A percentile compares a stretch with the other conserved stretches of the same genome.
Evolutionary conservation across 768 basidiomycete genomes (phyloP).

Genomic region (Hericium erinaceus): DNA sequence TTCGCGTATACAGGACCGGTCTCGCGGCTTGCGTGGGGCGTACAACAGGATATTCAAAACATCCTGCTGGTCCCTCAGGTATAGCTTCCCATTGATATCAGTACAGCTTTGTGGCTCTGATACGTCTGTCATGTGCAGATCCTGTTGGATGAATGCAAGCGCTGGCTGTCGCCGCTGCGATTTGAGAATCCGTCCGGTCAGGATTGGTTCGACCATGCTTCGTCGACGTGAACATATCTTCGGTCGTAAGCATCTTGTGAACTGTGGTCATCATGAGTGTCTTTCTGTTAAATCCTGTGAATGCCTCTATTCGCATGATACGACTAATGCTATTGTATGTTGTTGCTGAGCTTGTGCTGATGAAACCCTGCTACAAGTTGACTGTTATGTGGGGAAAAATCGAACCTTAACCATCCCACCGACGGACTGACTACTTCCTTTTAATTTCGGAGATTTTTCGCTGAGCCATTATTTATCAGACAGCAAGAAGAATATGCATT

Average conservation of each 20-base stretch:
- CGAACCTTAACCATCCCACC: no score
- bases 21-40: not conserved
- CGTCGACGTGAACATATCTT: not conserved
- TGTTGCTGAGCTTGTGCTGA: no score
- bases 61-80: constrained; percentile 7
- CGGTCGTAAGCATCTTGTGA: no score
- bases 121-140: not conserved
- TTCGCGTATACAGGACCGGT: no score
- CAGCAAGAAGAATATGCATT: not conserved
- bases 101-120: not conserved
- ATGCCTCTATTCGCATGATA: no score
- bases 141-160: not conserved
- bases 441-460: no score
- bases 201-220: not conserved
- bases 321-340: no score
- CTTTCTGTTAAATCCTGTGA: no score
- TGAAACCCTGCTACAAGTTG: no score
- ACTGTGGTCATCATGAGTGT: no score
- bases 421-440: no score
- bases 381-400: no score
- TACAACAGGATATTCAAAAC: constrained; percentile 3
- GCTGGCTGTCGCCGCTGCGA: not conserved
- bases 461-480: not conserved
- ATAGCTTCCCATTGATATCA: not conserved
- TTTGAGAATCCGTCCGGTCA: not conserved